A percentile compares a stretch with the other conserved stretches of the same genome.
Evolutionary conservation across 2,329 filamentous ascomycete species (phyloP).

Genomic region (Ascochyta rabiei): DNA sequence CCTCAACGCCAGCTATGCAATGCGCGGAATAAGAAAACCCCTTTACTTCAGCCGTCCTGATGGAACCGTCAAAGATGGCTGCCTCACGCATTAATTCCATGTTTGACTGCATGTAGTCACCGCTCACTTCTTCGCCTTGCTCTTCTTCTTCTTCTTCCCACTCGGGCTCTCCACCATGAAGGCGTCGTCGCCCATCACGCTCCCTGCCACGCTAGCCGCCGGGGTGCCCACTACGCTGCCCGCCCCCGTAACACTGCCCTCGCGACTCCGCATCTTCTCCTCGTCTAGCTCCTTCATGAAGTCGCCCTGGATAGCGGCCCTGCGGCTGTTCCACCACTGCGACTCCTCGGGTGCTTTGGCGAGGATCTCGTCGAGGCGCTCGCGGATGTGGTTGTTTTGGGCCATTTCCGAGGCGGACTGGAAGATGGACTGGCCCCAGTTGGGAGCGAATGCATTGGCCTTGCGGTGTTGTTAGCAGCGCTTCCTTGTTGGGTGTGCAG

Average conservation of each 20-base stretch:
- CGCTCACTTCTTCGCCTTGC: constrained; percentile 60
- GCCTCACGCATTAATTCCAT: neutral
- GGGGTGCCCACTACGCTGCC: constrained; percentile 16
- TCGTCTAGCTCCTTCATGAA: constrained; percentile 86
- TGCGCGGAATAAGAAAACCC: neutral
- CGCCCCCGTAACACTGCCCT: constrained; percentile 19
- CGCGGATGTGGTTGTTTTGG: constrained; percentile 78
- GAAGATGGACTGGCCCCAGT: constrained; percentile 95
- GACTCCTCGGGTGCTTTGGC: constrained; percentile 74
- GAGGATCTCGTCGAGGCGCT: constrained; percentile 76
- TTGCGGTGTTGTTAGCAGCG: constrained; percentile 49
- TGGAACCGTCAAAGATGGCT: too few species aligned
- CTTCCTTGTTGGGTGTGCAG: neutral
- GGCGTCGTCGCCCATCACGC: constrained; percentile 63
- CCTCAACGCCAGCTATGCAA: constrained; percentile 21
- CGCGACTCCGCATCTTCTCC: constrained; percentile 44
- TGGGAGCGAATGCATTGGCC: constrained; percentile 87
- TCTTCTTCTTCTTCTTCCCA: constrained; percentile 67
- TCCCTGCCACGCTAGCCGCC: constrained; percentile 39
- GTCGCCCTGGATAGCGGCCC: constrained; percentile 71
- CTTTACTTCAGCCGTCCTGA: too few species aligned
- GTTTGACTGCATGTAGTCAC: neutral
- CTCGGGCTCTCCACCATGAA: constrained; percentile 75
- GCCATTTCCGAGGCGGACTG: constrained; percentile 96
- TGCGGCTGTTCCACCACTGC: constrained; percentile 90